Conservation (phyloP, 257 asterid genomes). For the Capsicum chinense region DNA sequence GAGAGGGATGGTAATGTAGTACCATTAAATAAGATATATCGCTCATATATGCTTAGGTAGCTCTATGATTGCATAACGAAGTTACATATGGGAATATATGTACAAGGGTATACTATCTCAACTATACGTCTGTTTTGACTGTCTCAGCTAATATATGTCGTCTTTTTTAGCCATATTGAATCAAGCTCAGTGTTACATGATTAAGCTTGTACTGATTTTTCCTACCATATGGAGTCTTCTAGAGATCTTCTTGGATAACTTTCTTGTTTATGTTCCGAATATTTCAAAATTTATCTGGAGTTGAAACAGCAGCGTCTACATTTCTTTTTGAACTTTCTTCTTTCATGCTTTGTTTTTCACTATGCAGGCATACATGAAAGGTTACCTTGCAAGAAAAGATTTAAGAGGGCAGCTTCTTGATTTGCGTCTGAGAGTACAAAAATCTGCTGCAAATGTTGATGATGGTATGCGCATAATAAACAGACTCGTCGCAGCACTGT, state of each 20-base stretch:
- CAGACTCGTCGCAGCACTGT: conserved; percentile 81
- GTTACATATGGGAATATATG: background rate
- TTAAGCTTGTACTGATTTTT: background rate
- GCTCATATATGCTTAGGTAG: conserved; percentile 7
- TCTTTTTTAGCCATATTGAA: background rate
- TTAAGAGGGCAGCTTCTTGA: conserved; percentile 67
- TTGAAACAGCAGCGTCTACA: background rate
- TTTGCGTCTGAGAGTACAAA: conserved; percentile 75
- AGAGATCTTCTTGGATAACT: background rate
- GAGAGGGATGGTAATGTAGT: background rate
- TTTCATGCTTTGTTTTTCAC: conserved; percentile 21
- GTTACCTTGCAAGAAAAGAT: conserved; percentile 78
- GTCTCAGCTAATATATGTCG: background rate
- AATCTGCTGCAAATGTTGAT: conserved; percentile 85
- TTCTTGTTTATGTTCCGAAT: conserved; percentile 9
- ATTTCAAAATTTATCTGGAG: conserved; percentile 16
- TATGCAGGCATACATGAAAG: conserved; percentile 84
- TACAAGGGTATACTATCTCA: background rate
- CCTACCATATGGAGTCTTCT: background rate
- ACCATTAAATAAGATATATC: background rate
- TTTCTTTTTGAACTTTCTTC: conserved; percentile 6
- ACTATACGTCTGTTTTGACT: background rate
- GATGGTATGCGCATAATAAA: conserved; percentile 84
- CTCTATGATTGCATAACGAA: background rate
- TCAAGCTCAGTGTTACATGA: background rate